Percentiles rank a stretch among this genome's conserved stretches.
Conservation (phyloP, 2,329 filamentous ascomycete species). For the Cadophora gregata region DNA sequence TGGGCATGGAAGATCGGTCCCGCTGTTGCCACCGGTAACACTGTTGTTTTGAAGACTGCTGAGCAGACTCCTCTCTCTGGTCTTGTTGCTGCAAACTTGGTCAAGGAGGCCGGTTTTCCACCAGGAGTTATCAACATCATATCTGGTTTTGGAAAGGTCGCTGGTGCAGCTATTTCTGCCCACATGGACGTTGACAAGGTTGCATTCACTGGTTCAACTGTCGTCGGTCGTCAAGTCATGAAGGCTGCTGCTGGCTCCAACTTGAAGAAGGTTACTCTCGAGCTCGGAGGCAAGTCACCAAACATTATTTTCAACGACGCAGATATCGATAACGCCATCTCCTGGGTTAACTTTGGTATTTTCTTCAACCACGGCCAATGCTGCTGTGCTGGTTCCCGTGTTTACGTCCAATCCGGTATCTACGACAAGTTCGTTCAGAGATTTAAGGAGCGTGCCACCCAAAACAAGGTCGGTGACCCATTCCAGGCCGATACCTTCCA, state of each 20-base stretch:
- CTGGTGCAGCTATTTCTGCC: constrained; percentile 66
- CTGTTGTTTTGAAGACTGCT: constrained; percentile 64
- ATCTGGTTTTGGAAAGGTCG: constrained; percentile 70
- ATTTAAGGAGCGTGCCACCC: constrained; percentile 67
- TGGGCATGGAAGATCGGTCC: constrained; percentile 70
- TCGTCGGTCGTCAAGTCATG: constrained; percentile 67
- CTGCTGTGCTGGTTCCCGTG: constrained; percentile 66
- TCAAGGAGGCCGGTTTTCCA: constrained; percentile 69
- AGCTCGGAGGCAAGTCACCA: constrained; percentile 67
- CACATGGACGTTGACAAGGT: constrained; percentile 72
- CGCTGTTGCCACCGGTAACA: constrained; percentile 64
- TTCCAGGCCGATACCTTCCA: constrained; percentile 71
- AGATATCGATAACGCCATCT: constrained; percentile 66
- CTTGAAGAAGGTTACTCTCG: constrained; percentile 68
- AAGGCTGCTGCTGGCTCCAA: constrained; percentile 67
- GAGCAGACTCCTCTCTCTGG: constrained; percentile 66
- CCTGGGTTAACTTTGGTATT: constrained; percentile 62
- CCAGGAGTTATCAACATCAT: constrained; percentile 68
- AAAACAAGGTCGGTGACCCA: constrained; percentile 72
- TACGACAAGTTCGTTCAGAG: constrained; percentile 72
- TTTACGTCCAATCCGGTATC: constrained; percentile 73
- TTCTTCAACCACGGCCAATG: constrained; percentile 52
- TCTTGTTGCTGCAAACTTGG: constrained; percentile 58
- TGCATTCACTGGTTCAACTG: constrained; percentile 69
- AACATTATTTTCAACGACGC: constrained; percentile 69